These are phyloP conservation scores for Aspergillus quadrilineatus DNA, from an alignment of 2,329 filamentous ascomycete genomes.

Conservation along the genomic window DNA sequence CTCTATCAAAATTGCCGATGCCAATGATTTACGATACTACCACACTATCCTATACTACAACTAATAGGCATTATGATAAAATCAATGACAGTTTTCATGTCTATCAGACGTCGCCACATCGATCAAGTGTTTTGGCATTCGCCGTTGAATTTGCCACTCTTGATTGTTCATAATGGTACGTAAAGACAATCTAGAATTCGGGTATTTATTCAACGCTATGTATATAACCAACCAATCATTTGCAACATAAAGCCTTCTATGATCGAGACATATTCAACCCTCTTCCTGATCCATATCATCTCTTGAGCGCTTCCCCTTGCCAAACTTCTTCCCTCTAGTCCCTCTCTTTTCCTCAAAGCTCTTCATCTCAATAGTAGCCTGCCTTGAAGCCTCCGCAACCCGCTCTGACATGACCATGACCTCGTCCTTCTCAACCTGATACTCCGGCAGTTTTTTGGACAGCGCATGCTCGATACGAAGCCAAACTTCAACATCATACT, in stretches of 20 bases:
- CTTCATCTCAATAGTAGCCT: constrained; percentile 81
- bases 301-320: constrained; percentile 56
- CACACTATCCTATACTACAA: constrained; percentile 15
- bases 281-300: constrained; percentile 76
- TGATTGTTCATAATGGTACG: not conserved
- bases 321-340: constrained; percentile 49
- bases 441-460: constrained; percentile 71
- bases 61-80: constrained; percentile 18
- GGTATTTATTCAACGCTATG: constrained; percentile 7
- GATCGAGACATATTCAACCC: constrained; percentile 47
- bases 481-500: constrained; percentile 83
- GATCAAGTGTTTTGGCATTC: not conserved
- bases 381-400: constrained; percentile 79
- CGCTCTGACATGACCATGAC: constrained; percentile 77
- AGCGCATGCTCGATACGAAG: constrained; percentile 78
- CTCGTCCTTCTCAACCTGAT: constrained; percentile 72
- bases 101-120: not conserved
- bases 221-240: not conserved
- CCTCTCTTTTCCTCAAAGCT: constrained; percentile 67
- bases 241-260: not conserved
- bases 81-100: constrained; percentile 13
- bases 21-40: constrained; percentile 7
- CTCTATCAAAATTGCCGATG: constrained; percentile 3
- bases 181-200: not conserved
- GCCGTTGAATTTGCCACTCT: not conserved